Percentiles rank a stretch among this genome's conserved stretches.
phyloP scores from a whole-genome alignment of 2,329 filamentous ascomycete species.

The Herpotrichia juniperi region DNA sequence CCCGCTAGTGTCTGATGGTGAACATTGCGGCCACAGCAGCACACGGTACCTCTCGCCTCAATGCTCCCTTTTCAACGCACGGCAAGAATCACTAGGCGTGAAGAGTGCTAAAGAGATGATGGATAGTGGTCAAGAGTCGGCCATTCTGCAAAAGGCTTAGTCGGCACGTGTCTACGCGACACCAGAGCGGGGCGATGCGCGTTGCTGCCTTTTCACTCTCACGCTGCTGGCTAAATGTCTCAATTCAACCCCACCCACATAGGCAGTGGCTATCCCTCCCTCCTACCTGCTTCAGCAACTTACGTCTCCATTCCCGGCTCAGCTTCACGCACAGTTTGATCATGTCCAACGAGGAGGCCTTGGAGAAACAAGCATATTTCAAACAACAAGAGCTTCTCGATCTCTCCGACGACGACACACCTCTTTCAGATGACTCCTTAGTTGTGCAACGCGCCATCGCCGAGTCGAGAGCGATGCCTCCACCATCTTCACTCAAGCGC shows the following conservation, averaged over 20 bases:
- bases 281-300: background rate
- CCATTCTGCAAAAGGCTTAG: background rate
- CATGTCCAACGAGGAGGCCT: constrained; percentile 31
- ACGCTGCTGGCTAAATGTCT: constrained; percentile 4
- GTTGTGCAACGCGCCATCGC: constrained; percentile 27
- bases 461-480: constrained; percentile 25
- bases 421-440: constrained; percentile 17
- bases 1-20: too few species aligned
- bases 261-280: background rate
- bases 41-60: too few species aligned
- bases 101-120: background rate
- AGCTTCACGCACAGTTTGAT: background rate
- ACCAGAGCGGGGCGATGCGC: background rate
- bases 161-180: background rate
- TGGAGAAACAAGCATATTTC: constrained; percentile 36
- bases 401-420: constrained; percentile 33
- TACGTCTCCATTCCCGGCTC: background rate
- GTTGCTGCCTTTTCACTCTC: constrained; percentile 8
- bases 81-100: too few species aligned
- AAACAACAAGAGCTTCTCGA: constrained; percentile 36
- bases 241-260: background rate
- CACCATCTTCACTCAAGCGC: constrained; percentile 16
- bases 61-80: too few species aligned
- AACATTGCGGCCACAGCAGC: too few species aligned
- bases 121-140: background rate